These are phyloP conservation scores for Onygenales sp. DNA, from an alignment of 2,329 filamentous ascomycete species.

Conservation along the genomic window DNA sequence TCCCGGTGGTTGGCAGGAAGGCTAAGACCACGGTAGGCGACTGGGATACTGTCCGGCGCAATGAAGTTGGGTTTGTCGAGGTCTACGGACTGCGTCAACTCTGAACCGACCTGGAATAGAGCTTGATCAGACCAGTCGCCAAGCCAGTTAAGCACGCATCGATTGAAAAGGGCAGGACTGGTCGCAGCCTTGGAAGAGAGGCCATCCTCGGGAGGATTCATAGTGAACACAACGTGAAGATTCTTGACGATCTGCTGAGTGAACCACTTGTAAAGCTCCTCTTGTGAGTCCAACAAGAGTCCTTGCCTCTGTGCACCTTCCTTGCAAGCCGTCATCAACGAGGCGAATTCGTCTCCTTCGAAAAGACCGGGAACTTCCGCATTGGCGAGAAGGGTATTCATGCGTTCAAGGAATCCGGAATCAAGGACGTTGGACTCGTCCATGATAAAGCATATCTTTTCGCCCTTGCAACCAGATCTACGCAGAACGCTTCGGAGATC, in stretches of 20 bases:
- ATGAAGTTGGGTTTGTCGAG: conserved; percentile 78
- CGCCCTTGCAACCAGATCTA: conserved; percentile 90
- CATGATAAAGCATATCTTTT: conserved; percentile 99
- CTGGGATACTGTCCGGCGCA: conserved; percentile 82
- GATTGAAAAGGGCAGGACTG: conserved; percentile 96
- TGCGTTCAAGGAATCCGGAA: conserved; percentile 95
- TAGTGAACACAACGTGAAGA: conserved; percentile 96
- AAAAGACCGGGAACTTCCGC: conserved; percentile 98
- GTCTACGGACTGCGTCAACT: conserved; percentile 93
- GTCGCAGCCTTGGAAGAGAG: conserved; percentile 94
- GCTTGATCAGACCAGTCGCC: conserved; percentile 99
- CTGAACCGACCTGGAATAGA: conserved; percentile 91
- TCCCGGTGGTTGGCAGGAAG: conserved; percentile 86
- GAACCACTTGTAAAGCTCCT: conserved; percentile 99
- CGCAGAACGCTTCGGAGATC: conserved; percentile 89
- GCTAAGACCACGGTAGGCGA: conserved; percentile 77
- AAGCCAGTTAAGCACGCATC: conserved; percentile 99
- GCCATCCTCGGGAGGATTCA: conserved; percentile 96
- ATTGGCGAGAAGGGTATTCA: conserved; percentile 98
- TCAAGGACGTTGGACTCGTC: conserved; percentile 98
- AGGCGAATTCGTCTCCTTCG: conserved; percentile 95
- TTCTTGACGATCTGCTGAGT: conserved; percentile 99
- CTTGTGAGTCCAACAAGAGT: conserved; percentile 87
- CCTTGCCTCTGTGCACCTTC: conserved; percentile 96
- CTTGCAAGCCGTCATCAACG: conserved; percentile 98